Conservation (phyloP, 208 protist species). For the Leishmania amazonensis region DNA sequence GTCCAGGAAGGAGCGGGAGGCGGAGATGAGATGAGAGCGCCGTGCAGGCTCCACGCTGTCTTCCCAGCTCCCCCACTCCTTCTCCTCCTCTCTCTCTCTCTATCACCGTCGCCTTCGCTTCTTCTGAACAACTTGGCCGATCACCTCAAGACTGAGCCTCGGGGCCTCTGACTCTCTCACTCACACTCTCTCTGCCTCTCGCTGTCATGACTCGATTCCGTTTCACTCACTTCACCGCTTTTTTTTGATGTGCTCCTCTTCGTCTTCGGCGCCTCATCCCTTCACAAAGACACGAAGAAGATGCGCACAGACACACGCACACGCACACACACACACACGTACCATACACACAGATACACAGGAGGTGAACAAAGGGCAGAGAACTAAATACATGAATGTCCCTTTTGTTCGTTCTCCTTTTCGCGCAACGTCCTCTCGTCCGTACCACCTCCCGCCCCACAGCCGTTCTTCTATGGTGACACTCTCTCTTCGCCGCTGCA, state of each 20-base stretch:
- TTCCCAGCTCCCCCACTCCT: background rate
- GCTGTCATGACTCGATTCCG: background rate
- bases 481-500: background rate
- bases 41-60: background rate
- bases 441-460: background rate
- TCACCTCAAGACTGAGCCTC: background rate
- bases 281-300: background rate
- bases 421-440: background rate
- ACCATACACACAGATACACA: background rate
- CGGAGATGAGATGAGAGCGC: background rate
- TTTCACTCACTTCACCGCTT: background rate
- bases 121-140: background rate
- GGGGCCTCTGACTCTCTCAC: background rate
- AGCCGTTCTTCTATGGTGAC: background rate
- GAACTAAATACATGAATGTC: slow-evolving; percentile 8
- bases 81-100: background rate
- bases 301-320: background rate
- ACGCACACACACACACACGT: background rate
- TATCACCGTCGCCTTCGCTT: background rate
- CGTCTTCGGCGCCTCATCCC: background rate
- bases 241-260: background rate
- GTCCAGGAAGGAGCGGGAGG: background rate
- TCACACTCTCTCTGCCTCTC: background rate
- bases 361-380: background rate
- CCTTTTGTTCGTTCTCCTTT: background rate